phyloP scores from a whole-genome alignment of 2,329 filamentous ascomycete genomes.

The Stachybotrys chlorohalonatus region DNA sequence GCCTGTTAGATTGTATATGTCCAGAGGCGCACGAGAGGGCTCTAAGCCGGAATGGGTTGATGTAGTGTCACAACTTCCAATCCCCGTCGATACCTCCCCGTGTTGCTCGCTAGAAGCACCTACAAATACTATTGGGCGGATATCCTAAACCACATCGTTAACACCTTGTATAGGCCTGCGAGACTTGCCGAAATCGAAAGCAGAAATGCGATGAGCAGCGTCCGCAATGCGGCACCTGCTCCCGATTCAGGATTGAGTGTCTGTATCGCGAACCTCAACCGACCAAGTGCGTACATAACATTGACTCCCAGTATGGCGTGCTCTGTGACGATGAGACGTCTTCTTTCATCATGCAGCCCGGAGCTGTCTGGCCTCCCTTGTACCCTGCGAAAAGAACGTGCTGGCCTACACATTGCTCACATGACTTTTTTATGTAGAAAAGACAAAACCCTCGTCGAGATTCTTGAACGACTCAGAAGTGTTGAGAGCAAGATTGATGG shows the following conservation, averaged over 20 bases:
- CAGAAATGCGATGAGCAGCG: constrained; percentile 56
- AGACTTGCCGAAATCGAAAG: constrained; percentile 51
- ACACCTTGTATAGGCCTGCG: constrained; percentile 36
- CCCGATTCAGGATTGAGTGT: constrained; percentile 48
- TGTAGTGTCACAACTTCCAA: background rate
- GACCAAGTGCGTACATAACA: constrained; percentile 44
- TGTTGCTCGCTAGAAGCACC: no score
- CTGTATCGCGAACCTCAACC: constrained; percentile 51
- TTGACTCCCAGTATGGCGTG: no score
- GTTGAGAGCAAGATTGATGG: constrained; percentile 48
- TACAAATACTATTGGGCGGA: no score
- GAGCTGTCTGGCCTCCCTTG: no score
- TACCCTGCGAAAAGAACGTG: no score
- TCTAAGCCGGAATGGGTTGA: background rate
- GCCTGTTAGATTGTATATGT: background rate
- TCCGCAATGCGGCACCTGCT: constrained; percentile 52
- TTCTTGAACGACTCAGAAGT: constrained; percentile 44
- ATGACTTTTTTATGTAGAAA: constrained; percentile 36
- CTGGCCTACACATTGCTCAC: background rate
- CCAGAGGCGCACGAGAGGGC: background rate
- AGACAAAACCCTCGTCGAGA: constrained; percentile 53
- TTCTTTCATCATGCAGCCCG: no score
- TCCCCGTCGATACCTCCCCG: background rate
- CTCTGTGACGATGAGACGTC: no score
- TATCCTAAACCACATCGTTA: constrained; percentile 1